Percentiles rank a stretch among this genome's conserved stretches.
Conservation (phyloP, 2,329 filamentous ascomycete genomes). For the Aspergillus neoniger region DNA sequence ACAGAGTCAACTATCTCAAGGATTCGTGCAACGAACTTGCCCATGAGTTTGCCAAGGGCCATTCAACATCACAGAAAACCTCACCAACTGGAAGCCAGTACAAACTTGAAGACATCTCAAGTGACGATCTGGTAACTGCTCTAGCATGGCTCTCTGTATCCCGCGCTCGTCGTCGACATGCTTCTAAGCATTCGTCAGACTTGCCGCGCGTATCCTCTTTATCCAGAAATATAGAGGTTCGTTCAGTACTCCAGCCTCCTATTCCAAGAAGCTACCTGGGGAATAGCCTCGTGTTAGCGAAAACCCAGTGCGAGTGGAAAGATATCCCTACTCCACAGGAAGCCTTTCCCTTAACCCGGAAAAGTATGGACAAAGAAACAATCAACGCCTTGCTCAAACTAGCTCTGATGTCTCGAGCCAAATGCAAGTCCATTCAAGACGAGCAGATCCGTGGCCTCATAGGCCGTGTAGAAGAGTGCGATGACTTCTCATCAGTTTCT, state of each 20-base stretch:
- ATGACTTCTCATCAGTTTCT: neutral
- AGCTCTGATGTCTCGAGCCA: neutral
- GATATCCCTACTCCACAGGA: neutral
- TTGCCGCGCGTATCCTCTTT: neutral
- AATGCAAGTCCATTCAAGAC: neutral
- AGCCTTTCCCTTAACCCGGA: accelerated
- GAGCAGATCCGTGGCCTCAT: neutral
- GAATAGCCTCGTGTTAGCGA: neutral
- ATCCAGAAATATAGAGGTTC: neutral
- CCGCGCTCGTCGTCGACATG: neutral
- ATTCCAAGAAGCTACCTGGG: neutral
- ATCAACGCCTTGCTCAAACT: neutral
- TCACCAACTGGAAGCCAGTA: neutral
- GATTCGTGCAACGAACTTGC: neutral
- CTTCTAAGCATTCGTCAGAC: neutral
- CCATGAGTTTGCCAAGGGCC: neutral
- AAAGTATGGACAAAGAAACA: neutral
- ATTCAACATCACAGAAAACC: neutral
- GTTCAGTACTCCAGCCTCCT: neutral
- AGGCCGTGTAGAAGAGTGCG: neutral
- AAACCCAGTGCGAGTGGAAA: neutral
- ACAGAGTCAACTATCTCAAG: neutral
- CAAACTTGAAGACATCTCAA: neutral
- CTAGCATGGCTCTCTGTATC: neutral
- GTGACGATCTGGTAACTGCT: neutral